Base-by-base conservation (phyloP, 257 asterid genomes). In the Nicotiana benthamiana region DNA sequence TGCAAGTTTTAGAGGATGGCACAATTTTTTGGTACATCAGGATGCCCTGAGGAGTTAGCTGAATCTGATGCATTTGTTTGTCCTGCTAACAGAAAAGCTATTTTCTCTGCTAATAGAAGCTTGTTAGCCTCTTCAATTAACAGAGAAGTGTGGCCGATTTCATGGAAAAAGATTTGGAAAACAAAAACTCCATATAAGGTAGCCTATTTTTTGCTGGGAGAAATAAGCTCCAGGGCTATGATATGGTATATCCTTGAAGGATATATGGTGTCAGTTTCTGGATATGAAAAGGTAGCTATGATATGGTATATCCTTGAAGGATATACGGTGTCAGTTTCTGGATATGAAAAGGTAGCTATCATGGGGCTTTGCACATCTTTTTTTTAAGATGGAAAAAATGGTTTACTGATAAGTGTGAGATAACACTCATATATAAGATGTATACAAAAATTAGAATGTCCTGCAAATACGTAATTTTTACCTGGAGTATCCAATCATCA, bases 401-500 rank as follows among this genome's bases (percentile, higher is more conserved):
- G 54, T 68, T 68, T 36, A 68, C 20, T 68, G 2, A 40, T 68
- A n/a, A 40, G 12, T 68, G 26, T n/a, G 56, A 40, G 22, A 34
- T 34, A 68, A 68, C 0, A 4, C n/a, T 5, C 0, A 18, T n/a
- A 36, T 10, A 18, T 18, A n/a, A 68, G 76, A 68, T 36, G 1
- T 24, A 36, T 0, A 11, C 32, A 36, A 18, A 36, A 67, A 68
- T n/a, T 0, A n/a, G 54, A 11, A 67, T 4, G 22, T 68, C 30
- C n/a, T 68, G 20, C 56, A 68, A 36, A 48, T 10, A 20, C 6
- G 20, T 36, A 36, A 68, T 11, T 0, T 68, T 0, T 68, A 68
- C 76, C 56, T n/a, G 2, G 76, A 68, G n/a, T 36, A 68, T 68
- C 76, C 76, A 36, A 68, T n/a, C 56, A 68, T 68, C 76, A 28